These are phyloP conservation scores for Litsea cubeba DNA, from an alignment of 164 flowering plant species.

Conservation along the genomic window DNA sequence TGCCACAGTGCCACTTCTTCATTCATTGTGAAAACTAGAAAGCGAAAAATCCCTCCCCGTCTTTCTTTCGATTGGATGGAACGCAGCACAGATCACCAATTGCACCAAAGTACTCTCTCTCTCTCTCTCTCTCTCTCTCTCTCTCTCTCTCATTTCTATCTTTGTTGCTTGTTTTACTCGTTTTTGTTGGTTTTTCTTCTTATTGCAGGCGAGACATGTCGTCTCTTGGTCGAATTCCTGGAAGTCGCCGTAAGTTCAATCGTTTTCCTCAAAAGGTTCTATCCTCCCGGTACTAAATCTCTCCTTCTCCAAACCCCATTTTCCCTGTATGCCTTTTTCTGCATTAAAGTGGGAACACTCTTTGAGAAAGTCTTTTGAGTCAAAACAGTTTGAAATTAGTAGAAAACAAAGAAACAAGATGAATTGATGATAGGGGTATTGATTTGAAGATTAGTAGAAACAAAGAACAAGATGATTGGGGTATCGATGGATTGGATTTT, in stretches of 20 bases:
- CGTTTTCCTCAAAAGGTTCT: conserved; percentile 77
- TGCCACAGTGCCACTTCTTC: too few relatives aligned
- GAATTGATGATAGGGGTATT: too few relatives aligned
- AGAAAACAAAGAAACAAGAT: too few relatives aligned
- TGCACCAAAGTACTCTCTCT: not conserved
- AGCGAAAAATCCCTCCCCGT: too few relatives aligned
- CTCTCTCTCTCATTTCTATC: not conserved
- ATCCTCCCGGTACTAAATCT: conserved; percentile 59
- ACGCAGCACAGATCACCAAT: not conserved
- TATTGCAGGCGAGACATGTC: conserved; percentile 39
- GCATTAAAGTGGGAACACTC: too few relatives aligned
- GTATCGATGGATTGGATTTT: too few relatives aligned
- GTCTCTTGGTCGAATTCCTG: conserved; percentile 65
- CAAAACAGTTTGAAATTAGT: too few relatives aligned
- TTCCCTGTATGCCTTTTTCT: not conserved
- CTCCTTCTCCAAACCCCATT: not conserved
- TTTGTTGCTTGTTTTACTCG: not conserved
- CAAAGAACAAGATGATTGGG: too few relatives aligned
- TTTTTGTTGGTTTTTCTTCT: not conserved
- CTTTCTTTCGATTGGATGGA: not conserved
- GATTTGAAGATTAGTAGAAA: too few relatives aligned
- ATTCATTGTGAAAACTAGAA: too few relatives aligned
- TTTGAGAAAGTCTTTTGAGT: too few relatives aligned
- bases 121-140: not conserved
- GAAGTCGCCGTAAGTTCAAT: conserved; percentile 82